Percentiles rank a stretch among this genome's conserved stretches.
Conservation (phyloP, 768 basidiomycete genomes). For the Collybiopsis luxurians region DNA sequence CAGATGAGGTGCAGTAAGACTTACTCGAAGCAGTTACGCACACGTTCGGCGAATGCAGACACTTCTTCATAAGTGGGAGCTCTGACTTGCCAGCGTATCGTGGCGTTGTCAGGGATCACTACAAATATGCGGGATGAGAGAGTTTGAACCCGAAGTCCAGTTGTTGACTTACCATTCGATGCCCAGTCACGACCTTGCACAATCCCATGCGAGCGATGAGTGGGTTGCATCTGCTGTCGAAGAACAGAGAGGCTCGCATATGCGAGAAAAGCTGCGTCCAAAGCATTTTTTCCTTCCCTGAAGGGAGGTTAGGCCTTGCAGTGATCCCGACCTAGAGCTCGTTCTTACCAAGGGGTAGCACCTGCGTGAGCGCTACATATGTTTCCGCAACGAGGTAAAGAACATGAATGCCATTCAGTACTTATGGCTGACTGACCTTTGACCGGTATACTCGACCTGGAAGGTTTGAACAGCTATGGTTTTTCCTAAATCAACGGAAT, state of each 20-base stretch:
- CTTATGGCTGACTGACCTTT: conserved; percentile 45
- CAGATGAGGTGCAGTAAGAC: conserved; percentile 18
- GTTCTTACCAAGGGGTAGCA: conserved; percentile 65
- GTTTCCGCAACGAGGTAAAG: conserved; percentile 6
- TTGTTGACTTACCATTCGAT: conserved; percentile 54
- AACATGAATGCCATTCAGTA: conserved; percentile 1
- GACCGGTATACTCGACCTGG: conserved; percentile 71
- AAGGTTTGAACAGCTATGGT: conserved; percentile 65
- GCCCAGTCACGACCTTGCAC: conserved; percentile 67
- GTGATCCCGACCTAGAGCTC: not conserved
- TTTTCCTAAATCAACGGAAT: conserved; percentile 49
- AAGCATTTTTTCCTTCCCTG: conserved; percentile 81
- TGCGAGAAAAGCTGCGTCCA: conserved; percentile 85
- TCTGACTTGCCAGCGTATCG: conserved; percentile 69
- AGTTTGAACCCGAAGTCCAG: not conserved
- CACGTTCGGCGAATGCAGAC: conserved; percentile 49
- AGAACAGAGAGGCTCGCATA: conserved; percentile 78
- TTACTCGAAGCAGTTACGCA: conserved; percentile 71
- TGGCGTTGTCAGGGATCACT: conserved; percentile 86
- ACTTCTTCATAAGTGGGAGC: conserved; percentile 64
- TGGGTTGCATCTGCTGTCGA: conserved; percentile 85
- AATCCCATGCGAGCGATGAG: conserved; percentile 76
- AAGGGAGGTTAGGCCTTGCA: not conserved
- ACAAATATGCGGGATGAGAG: conserved; percentile 5
- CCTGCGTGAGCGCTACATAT: conserved; percentile 78